Percentiles rank a stretch among this genome's conserved stretches.
Evolutionary conservation across 352 stramenopile genomes (phyloP).

Genomic region (Pythium myriotylum): DNA sequence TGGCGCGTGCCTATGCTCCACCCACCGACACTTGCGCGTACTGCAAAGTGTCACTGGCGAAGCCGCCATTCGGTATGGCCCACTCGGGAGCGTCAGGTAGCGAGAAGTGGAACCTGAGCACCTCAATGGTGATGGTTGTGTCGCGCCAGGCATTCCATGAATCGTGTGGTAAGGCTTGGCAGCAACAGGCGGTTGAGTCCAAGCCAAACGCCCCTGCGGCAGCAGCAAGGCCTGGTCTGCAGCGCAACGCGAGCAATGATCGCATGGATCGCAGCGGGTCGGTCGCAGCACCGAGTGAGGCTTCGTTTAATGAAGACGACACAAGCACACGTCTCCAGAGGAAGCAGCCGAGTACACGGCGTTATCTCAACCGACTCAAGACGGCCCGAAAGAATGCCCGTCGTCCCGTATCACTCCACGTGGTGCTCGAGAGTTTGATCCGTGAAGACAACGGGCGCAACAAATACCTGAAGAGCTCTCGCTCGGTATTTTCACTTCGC

Average conservation of each 20-base stretch:
- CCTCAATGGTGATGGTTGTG: constrained; percentile 82
- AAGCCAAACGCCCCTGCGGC: constrained; percentile 27
- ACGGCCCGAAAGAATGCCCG: constrained; percentile 63
- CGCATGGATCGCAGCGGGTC: constrained; percentile 24
- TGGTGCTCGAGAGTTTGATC: constrained; percentile 82
- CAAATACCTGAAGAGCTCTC: constrained; percentile 85
- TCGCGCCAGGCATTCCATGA: constrained; percentile 84
- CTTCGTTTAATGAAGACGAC: constrained; percentile 27
- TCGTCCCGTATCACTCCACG: constrained; percentile 65
- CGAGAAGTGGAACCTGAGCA: constrained; percentile 87
- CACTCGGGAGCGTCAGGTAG: constrained; percentile 61
- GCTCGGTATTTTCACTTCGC: constrained; percentile 68
- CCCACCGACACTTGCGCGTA: constrained; percentile 79
- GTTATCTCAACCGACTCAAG: constrained; percentile 82
- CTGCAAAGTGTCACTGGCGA: constrained; percentile 80
- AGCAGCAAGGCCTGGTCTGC: constrained; percentile 5
- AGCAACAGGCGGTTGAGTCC: constrained; percentile 77
- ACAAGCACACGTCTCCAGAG: constrained; percentile 46
- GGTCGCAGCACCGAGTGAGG: constrained; percentile 13
- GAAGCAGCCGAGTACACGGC: constrained; percentile 78
- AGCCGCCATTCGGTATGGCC: constrained; percentile 84
- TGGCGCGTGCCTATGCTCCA: constrained; percentile 69
- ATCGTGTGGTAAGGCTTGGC: constrained; percentile 84
- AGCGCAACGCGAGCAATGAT: constrained; percentile 22
- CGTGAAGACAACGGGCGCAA: constrained; percentile 78